Base-by-base conservation (phyloP, 1,139 yeast species). In the Torulaspora pretoriensis region DNA sequence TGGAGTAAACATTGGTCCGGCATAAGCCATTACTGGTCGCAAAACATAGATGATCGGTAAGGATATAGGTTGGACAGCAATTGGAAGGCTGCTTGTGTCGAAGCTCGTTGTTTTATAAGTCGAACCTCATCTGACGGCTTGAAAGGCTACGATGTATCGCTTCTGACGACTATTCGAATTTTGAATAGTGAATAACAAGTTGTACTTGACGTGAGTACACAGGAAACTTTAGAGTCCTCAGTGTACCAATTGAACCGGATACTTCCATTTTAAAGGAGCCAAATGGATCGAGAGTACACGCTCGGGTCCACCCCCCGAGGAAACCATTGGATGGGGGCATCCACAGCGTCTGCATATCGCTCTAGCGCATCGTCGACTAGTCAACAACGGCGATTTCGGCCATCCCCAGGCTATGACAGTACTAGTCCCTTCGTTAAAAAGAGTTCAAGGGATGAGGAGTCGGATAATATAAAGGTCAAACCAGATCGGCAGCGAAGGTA, bases 281-380 rank as follows among this genome's bases (percentile, higher is more conserved):
- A n/a, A 28, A 56, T 55, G 59, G 54, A 53, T 30, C 44, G 50
- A 34, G 55, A 53, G 27, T 50, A 45, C 37, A 53, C 53, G 35
- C 51, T 53, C 38, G 54, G 54, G 38, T 50, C 49, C 38, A 57
- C 62, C 4, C 61, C 62, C 29, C 51, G 63, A 42, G 61, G 63
- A 17, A 51, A 55, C 23, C 62, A 59, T 43, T 58, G 62, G 62
- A 49, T 56, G 30, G 57, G 56, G 14, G 50, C 55, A 14, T 31
- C 51, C 33, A 40, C 42, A 16, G 26, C 48, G 7, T 43, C 49
- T 19, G 30, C 47, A 19, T 46, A 46, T 40, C 44, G 43, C 24
- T 29, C 47, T 17, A 30, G 32, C 16, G 33, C 26, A 22, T 25
- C 47, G 3, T 40, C 38, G 5, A 28, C 19, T 3, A 12, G 25